Conservation (phyloP, 2,329 filamentous ascomycete species). For the Fusarium guadeloupense region DNA sequence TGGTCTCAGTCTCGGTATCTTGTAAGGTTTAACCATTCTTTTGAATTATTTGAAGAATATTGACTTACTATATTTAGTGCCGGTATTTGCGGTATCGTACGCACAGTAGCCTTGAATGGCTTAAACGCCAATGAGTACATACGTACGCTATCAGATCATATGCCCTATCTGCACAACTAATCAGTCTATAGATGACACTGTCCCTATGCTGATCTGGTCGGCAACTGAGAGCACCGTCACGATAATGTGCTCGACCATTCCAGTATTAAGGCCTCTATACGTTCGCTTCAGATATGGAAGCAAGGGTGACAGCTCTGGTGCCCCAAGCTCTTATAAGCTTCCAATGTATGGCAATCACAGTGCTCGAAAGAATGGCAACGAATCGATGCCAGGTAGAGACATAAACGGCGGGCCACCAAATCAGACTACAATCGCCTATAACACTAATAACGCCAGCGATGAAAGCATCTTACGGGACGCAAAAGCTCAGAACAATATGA, state of each 20-base stretch:
- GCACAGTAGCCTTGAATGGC: constrained; percentile 16
- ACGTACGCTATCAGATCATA: background rate
- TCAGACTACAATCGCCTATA: background rate
- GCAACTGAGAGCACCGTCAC: constrained; percentile 28
- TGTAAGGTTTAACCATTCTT: constrained; percentile 1
- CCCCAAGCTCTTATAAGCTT: constrained; percentile 6
- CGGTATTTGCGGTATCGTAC: constrained; percentile 18
- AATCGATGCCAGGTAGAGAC: background rate
- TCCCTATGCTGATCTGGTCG: constrained; percentile 30
- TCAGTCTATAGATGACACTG: constrained; percentile 1
- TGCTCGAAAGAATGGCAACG: constrained; percentile 10
- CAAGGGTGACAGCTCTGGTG: constrained; percentile 16
- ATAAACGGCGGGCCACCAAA: background rate
- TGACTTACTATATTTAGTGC: background rate
- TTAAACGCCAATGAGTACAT: constrained; percentile 23
- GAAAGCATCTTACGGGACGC: constrained; percentile 24
- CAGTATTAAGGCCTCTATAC: constrained; percentile 20
- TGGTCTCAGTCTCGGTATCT: constrained; percentile 17
- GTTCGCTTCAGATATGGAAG: constrained; percentile 20
- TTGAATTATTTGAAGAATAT: too few relatives aligned
- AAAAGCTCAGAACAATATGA: constrained; percentile 2
- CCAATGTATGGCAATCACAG: constrained; percentile 22
- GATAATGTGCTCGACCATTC: constrained; percentile 28
- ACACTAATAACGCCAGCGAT: constrained; percentile 21
- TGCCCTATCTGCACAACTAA: background rate